Evolutionary conservation across 768 basidiomycete genomes (phyloP), one percentile per base, ranked within the genome.

Genomic region (Mycena galopus): DNA sequence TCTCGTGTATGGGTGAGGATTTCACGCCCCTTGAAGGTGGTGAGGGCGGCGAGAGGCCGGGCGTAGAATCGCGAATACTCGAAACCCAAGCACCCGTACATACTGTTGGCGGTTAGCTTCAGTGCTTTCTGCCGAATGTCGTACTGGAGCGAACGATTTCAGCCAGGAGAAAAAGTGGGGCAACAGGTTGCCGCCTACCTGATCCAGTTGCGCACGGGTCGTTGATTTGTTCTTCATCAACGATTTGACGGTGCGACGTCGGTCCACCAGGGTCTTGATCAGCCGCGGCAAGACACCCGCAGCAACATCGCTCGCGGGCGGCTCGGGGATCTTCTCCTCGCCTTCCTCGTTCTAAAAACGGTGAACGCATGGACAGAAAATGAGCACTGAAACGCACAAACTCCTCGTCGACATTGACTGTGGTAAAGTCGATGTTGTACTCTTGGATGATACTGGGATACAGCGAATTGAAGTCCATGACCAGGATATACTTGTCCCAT

Each of bases 391-490:
- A 57, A 51, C 33, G 17, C 67, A 78, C 82, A 10, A 65, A 85
- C 86, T 90, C 90, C 29, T 90, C 90, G 10, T 88, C 85, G 65
- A 89, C 88, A 55, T 95, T 94, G 23, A 99, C 92, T 0, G 98
- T 99, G 12, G 98, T 99, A 78, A 99, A 99, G 83, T 99, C 98
- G 76, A 99, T 99, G 80, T 99, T 99, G 80, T 95, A 99, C 86
- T 99, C 98, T 79, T 99, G 98, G 58, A 99, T 99, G 85, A 99
- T 99, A 81, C 95, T 96, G 8, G 98, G 98, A 80, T 99, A 99
- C 67, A 99, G 87, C 72, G 96, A 98, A 83, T 99, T 99, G 91
- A 99, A 99, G 82, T 99, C 98, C 98, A 99, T 99, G 82, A 99
- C 98, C 21, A 99, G 88, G 82, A 99, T 94, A 79, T 88, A 98